phyloP scores from a whole-genome alignment of 148 eudicot species.

The Vaccinium corymbosum region DNA sequence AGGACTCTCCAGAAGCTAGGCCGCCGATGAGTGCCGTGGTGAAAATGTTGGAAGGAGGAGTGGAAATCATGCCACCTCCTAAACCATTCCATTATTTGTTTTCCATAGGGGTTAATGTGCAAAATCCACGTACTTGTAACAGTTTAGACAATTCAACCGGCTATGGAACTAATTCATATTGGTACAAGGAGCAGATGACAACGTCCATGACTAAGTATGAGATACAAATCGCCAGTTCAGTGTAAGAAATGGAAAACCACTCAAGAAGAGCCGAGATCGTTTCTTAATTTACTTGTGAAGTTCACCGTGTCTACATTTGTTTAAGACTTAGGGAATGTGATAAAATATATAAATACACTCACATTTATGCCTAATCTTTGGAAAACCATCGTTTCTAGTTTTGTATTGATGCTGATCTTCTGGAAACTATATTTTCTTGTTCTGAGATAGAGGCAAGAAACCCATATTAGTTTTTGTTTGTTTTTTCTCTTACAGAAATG shows the following conservation, averaged over 20 bases:
- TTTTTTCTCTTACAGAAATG: no score
- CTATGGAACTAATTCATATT: neutral
- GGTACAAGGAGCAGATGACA: conserved; percentile 6
- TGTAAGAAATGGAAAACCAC: neutral
- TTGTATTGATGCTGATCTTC: no score
- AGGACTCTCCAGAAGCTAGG: conserved; percentile 10
- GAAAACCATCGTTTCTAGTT: no score
- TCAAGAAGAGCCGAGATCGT: no score
- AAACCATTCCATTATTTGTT: conserved; percentile 8
- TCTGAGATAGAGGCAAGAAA: no score
- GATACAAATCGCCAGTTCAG: neutral
- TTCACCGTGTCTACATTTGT: no score
- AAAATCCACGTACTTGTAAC: neutral
- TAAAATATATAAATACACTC: no score
- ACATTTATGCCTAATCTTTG: no score
- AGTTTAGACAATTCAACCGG: neutral
- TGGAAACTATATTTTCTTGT: no score
- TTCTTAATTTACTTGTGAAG: no score
- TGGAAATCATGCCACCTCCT: conserved; percentile 7
- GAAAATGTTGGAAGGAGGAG: conserved; percentile 14
- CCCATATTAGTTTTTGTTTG: no score
- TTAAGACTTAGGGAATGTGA: no score
- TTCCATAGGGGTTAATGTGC: neutral
- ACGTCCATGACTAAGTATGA: neutral
- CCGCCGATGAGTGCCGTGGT: conserved; percentile 14